Conservation (phyloP, 2,329 filamentous ascomycete genomes). For the Waltergamsia citrina region DNA sequence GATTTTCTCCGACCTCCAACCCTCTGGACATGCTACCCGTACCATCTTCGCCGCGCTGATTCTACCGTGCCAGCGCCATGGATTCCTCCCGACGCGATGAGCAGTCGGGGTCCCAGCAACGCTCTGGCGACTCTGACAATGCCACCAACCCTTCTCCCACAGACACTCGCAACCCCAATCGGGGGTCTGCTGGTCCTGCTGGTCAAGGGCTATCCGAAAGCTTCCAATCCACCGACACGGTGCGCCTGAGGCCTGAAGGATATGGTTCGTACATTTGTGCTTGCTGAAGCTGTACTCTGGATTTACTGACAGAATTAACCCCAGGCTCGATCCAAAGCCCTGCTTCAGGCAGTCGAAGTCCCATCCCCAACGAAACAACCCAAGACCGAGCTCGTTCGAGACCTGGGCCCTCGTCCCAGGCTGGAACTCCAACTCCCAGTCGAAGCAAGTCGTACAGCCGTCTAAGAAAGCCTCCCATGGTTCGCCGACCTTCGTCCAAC, state of each 20-base stretch:
- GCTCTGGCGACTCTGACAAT: constrained; percentile 23
- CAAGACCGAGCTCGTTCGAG: constrained; percentile 10
- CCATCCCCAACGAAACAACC: background rate
- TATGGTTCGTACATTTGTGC: constrained; percentile 43
- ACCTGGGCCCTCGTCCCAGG: constrained; percentile 20
- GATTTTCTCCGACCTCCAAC: no score
- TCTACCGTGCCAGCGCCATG: constrained; percentile 22
- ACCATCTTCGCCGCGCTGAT: background rate
- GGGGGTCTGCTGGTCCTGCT: constrained; percentile 20
- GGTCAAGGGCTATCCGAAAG: constrained; percentile 42
- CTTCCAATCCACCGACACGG: constrained; percentile 50
- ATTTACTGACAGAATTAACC: background rate
- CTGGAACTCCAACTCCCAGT: constrained; percentile 32
- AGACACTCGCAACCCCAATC: constrained; percentile 33
- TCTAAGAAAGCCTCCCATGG: constrained; percentile 63
- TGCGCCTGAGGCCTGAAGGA: constrained; percentile 46
- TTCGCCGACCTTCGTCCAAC: constrained; percentile 67
- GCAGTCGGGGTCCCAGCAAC: constrained; percentile 16
- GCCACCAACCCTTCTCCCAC: constrained; percentile 32
- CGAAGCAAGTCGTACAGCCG: constrained; percentile 36
- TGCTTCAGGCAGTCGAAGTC: constrained; percentile 1
- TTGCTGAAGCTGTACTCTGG: background rate
- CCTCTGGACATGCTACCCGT: background rate
- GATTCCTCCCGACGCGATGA: constrained; percentile 27
- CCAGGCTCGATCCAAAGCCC: constrained; percentile 3